Percentiles rank a stretch among this genome's conserved stretches.
These are phyloP conservation scores for Lotmaria passim DNA, from an alignment of 208 protist genomes.

Conservation along the genomic window DNA sequence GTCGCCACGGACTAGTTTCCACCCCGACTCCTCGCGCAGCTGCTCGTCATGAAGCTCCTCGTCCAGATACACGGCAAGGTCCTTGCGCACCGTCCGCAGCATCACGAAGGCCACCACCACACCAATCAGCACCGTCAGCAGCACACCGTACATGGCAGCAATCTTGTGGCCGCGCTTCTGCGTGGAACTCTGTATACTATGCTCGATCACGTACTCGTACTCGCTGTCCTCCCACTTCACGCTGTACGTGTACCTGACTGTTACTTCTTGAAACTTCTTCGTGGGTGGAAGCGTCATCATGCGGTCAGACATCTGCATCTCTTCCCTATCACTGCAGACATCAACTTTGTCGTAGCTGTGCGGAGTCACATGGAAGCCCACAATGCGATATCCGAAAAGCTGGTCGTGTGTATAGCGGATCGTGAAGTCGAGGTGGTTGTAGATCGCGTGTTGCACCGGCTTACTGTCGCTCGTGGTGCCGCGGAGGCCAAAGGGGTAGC, in stretches of 20 bases:
- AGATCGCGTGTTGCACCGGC: constrained; percentile 11
- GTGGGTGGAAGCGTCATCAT: neutral
- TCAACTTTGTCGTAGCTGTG: constrained; percentile 10
- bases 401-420: constrained; percentile 34
- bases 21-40: constrained; percentile 53
- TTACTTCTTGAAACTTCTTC: neutral
- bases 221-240: constrained; percentile 29
- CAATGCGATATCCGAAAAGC: constrained; percentile 34
- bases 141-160: constrained; percentile 25
- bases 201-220: constrained; percentile 5
- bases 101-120: constrained; percentile 37
- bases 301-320: neutral
- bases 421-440: constrained; percentile 81
- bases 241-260: constrained; percentile 32
- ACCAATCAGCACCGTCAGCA: constrained; percentile 22
- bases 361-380: constrained; percentile 59
- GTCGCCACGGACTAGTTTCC: constrained; percentile 97
- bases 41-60: constrained; percentile 39
- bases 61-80: constrained; percentile 34
- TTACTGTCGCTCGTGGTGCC: neutral
- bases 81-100: constrained; percentile 38
- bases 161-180: constrained; percentile 30
- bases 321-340: neutral
- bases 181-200: neutral
- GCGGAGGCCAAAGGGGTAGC: constrained; percentile 43